Base-by-base conservation (phyloP, 345 rosid genomes). In the Triadica sebifera region DNA sequence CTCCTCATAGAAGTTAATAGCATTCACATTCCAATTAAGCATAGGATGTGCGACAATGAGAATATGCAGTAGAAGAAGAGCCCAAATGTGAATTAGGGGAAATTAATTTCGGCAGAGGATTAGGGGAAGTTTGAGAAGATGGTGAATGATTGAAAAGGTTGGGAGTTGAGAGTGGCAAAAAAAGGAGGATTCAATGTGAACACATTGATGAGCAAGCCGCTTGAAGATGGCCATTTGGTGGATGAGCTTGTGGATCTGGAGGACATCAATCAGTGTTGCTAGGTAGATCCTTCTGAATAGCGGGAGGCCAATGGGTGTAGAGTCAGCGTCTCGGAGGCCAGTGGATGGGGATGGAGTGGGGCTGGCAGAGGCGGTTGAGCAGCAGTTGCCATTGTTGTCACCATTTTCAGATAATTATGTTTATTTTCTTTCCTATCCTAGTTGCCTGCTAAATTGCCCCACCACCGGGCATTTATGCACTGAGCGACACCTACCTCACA, bases 201-300 rank as follows among this genome's bases (percentile, higher is more conserved):
- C 60, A 87, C 72, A 92, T n/a, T 77, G 86, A 71, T 93, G 80
- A 12, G 91, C 70, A 4, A 95, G 94, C 9, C 80, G 83, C 69
- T 95, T 96, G 79, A 91, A 95, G 67, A 89, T 89, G n/a, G 98
- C 98, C 98, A 95, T 86, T 43, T 88, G 98, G 85, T 89, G 84
- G 79, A 91, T 95, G 19, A 91, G 87, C 59, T 90, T 93, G 93
- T 89, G 92, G 81, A 95, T 87, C 88, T 80, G 86, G 59, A 94
- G 96, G 63, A 89, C 89, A 78, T 95, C 98, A 15, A 79, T 24
- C 0, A 89, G 93, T 0, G 91, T 81, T 8, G 96, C 98, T 41
- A 95, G 94, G 37, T 98, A 94, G 89, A 95, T 87, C 11, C 99
- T 85, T 74, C 88, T 74, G 88, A 92, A 94, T 24, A 91, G 38